phyloP scores from a whole-genome alignment of 129 eudicot genomes.

The Flaveria trinervia region DNA sequence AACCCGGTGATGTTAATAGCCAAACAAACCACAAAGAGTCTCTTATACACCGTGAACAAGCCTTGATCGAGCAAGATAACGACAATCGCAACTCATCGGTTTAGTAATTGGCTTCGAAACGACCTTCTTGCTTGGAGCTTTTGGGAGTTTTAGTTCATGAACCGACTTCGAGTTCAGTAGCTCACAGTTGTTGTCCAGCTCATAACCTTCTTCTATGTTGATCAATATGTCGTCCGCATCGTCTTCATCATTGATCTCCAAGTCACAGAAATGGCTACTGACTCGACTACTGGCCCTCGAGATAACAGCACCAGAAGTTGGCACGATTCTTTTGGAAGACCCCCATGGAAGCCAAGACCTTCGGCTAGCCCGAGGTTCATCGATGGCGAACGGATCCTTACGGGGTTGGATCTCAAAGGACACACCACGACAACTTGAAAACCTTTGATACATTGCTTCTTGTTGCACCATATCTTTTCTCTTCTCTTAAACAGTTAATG shows the following conservation, averaged over 20 bases:
- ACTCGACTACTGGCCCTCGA: slow-evolving; percentile 49
- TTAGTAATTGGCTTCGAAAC: slow-evolving; percentile 20
- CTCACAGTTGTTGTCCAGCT: slow-evolving; percentile 15
- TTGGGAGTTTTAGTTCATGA: slow-evolving; percentile 15
- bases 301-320: slow-evolving; percentile 32
- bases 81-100: slow-evolving; percentile 50
- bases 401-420: slow-evolving; percentile 71
- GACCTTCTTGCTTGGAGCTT: slow-evolving; percentile 28
- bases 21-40: slow-evolving; percentile 55
- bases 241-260: slow-evolving; percentile 44
- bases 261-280: slow-evolving; percentile 73
- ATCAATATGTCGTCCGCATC: slow-evolving; percentile 25
- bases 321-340: slow-evolving; percentile 36
- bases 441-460: slow-evolving; percentile 44
- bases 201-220: slow-evolving; percentile 52
- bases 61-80: slow-evolving; percentile 75
- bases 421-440: slow-evolving; percentile 76
- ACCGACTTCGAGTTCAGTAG: neutral
- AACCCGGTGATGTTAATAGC: slow-evolving; percentile 47
- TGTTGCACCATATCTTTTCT: slow-evolving; percentile 23
- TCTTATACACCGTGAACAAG: slow-evolving; percentile 66
- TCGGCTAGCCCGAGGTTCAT: slow-evolving; percentile 31
- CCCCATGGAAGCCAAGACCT: slow-evolving; percentile 56
- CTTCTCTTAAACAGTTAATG: neutral
- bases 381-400: slow-evolving; percentile 48